Evolutionary conservation across 116 monocot species (phyloP).

Genomic region (Cymodocea nodosa): DNA sequence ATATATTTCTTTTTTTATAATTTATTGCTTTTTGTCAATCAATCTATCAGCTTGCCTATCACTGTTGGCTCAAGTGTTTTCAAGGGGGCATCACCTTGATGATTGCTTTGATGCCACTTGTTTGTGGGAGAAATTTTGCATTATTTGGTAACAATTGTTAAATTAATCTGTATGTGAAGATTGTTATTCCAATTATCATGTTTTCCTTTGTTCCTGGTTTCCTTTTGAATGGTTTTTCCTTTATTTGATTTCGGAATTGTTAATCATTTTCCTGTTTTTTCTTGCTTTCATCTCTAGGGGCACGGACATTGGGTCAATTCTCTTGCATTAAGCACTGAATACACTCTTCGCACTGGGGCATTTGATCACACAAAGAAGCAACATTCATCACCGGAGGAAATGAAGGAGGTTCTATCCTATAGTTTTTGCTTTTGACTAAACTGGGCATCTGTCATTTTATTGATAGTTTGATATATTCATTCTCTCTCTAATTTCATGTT

Average conservation of each 20-base stretch:
- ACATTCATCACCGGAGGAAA: constrained; percentile 73
- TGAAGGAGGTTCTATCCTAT: constrained; percentile 61
- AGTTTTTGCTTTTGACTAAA: neutral
- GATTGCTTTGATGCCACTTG: too few species aligned
- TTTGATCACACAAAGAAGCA: constrained; percentile 81
- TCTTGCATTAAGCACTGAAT: constrained; percentile 91
- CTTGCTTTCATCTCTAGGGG: constrained; percentile 23
- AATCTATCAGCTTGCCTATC: too few species aligned
- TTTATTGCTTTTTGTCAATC: too few species aligned
- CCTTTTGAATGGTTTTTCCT: neutral
- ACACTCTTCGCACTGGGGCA: constrained; percentile 83
- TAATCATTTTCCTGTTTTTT: neutral
- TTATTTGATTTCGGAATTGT: neutral
- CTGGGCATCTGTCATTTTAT: too few species aligned
- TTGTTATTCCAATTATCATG: neutral
- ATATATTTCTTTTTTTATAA: too few species aligned
- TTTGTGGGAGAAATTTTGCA: too few species aligned
- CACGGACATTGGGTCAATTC: constrained; percentile 99
- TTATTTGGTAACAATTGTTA: too few species aligned
- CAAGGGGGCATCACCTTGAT: too few species aligned
- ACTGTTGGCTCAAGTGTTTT: too few species aligned
- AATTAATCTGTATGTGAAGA: neutral
- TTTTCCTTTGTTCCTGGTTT: too few species aligned
- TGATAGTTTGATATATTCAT: neutral
- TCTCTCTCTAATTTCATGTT: neutral